Evolutionary conservation across 2,329 filamentous ascomycete genomes (phyloP).

Genomic region (Thielaviopsis punctulata): DNA sequence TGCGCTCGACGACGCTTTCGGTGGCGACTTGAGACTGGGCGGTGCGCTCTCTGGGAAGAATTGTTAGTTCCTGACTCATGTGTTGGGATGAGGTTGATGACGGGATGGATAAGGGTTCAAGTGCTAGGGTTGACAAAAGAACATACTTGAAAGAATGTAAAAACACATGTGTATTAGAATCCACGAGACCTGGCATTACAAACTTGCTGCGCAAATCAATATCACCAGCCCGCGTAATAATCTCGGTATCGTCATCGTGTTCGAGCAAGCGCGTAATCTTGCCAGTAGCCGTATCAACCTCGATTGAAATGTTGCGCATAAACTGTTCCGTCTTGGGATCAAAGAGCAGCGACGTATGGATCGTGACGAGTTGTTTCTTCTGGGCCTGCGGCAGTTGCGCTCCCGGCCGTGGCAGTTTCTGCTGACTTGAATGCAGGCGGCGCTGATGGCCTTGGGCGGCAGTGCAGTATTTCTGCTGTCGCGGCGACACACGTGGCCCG

Average conservation of each 20-base stretch:
- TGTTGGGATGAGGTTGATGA: conserved; percentile 2
- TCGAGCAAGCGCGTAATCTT: conserved; percentile 22
- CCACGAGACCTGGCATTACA: conserved; percentile 35
- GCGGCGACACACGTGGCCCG: neutral
- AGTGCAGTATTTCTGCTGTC: too few species aligned
- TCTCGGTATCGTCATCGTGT: conserved; percentile 16
- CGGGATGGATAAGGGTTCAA: conserved; percentile 12
- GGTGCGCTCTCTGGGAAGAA: conserved; percentile 21
- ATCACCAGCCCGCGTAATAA: conserved; percentile 19
- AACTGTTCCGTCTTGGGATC: conserved; percentile 27
- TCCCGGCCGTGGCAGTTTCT: neutral
- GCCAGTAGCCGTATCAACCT: conserved; percentile 23
- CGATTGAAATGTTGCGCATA: conserved; percentile 24
- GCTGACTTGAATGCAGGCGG: neutral
- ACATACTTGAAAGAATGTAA: conserved; percentile 29
- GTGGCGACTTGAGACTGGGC: conserved; percentile 35
- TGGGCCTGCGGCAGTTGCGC: neutral
- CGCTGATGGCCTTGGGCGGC: neutral
- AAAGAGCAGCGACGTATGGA: conserved; percentile 32
- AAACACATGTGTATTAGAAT: conserved; percentile 40
- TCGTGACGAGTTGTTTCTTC: conserved; percentile 13
- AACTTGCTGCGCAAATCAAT: conserved; percentile 37
- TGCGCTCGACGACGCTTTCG: conserved; percentile 38
- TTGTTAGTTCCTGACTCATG: too few species aligned
- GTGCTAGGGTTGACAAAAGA: too few species aligned